Base-by-base conservation (phyloP, 176 grass and related monocot genomes). In the Echinochloa phyllopogon region DNA sequence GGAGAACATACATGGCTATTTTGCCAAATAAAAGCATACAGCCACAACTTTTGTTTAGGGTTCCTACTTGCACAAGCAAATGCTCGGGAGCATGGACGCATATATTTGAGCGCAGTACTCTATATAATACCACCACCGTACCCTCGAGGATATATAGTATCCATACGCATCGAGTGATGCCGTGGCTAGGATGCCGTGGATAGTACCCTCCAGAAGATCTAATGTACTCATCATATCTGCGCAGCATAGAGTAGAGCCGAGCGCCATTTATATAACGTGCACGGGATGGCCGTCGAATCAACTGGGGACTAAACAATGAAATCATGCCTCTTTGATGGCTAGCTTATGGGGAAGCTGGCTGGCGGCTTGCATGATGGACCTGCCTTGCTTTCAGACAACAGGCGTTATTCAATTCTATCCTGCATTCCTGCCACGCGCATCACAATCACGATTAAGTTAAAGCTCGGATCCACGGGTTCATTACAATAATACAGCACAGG, bases 331-430 rank as follows among this genome's bases (percentile, higher is more conserved):
- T 24, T 24, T 68, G 9, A 38, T 27, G 57, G 65, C 70, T 85
- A 52, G 41, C 42, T 62, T 25, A 49, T 65, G 59, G 47, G 60
- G 47, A 33, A 76, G 18, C 18, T 55, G 52, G 60, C 75, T 64
- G 65, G 36, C 29, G 67, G 36, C 29, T 72, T 41, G 56, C 77
- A 66, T n/a, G 11, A 66, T 86, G 37, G 23, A 37, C 45, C 47
- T 57, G 77, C 74, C 69, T 81, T 87, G 69, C 85, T 81, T 74
- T 77, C 24, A 37, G 36, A 57, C 73, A 68, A 18, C 62, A 85
- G 0, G 38, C 49, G 24, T 45, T 85, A 47, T 65, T 77, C 55
- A 69, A 85, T 47, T 77, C 55, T 77, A 85, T 47, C 23, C 33
- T 33, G 29, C 29, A 33, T 33, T 33, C 29, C 29, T 33, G 1